These are phyloP conservation scores for Plantago coronopus DNA, from an alignment of 305 asterid species.

Conservation along the genomic window DNA sequence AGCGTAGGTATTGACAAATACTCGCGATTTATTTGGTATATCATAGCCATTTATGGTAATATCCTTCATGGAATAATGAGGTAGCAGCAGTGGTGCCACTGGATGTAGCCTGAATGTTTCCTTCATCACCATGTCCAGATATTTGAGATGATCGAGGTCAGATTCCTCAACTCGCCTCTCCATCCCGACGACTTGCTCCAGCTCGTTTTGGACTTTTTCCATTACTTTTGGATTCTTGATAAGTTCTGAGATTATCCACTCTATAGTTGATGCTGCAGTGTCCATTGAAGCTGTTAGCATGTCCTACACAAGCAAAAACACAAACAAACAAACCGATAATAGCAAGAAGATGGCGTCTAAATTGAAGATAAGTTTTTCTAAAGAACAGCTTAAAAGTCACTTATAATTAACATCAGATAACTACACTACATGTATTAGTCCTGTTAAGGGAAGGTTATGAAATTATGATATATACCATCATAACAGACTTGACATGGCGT, in stretches of 20 bases:
- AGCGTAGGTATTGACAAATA: slow-evolving; percentile 8
- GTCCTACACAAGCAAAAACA: slow-evolving; percentile 46
- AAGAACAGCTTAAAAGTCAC: too few species aligned
- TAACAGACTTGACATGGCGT: slow-evolving; percentile 53
- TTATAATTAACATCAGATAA: too few species aligned
- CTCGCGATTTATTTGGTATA: slow-evolving; percentile 17
- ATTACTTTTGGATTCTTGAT: slow-evolving; percentile 38
- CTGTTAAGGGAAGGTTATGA: too few species aligned
- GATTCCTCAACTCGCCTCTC: slow-evolving; percentile 46
- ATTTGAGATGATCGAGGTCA: slow-evolving; percentile 38
- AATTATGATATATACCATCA: slow-evolving; percentile 36
- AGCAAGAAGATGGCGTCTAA: too few species aligned
- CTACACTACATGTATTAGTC: background rate
- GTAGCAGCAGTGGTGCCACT: slow-evolving; percentile 12
- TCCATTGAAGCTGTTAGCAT: slow-evolving; percentile 48
- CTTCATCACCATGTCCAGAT: slow-evolving; percentile 14
- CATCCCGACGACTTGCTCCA: slow-evolving; percentile 39
- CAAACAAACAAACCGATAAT: too few species aligned
- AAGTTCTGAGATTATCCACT: slow-evolving; percentile 50
- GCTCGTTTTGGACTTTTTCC: slow-evolving; percentile 41
- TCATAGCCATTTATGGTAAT: slow-evolving; percentile 2
- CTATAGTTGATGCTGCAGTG: slow-evolving; percentile 43
- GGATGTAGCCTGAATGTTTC: slow-evolving; percentile 20
- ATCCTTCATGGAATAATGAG: slow-evolving; percentile 16
- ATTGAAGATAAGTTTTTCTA: too few species aligned